phyloP scores from a whole-genome alignment of 208 protist species.

The Strigomonas oncopelti region DNA sequence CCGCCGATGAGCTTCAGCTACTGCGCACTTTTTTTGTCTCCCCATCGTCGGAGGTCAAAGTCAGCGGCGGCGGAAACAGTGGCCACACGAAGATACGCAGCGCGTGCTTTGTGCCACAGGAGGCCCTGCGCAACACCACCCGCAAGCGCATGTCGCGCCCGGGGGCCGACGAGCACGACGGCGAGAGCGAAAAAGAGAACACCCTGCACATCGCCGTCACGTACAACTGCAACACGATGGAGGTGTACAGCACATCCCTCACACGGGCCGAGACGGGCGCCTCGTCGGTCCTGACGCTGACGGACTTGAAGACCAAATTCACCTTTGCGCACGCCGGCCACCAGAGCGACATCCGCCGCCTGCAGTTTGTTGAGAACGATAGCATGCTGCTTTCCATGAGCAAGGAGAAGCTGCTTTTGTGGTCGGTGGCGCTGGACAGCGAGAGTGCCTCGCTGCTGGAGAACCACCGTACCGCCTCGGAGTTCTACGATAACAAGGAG shows the following conservation, averaged over 20 bases:
- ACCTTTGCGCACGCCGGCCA: slow-evolving; percentile 61
- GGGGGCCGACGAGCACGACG: background rate
- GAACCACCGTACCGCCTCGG: slow-evolving; percentile 24
- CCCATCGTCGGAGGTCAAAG: background rate
- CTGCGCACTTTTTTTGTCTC: slow-evolving; percentile 81
- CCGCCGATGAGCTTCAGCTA: slow-evolving; percentile 60
- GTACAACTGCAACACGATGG: slow-evolving; percentile 80
- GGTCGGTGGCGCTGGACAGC: slow-evolving; percentile 46
- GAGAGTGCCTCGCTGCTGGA: slow-evolving; percentile 31
- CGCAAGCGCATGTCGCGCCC: background rate
- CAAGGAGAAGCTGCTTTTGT: slow-evolving; percentile 78
- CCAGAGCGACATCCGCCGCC: slow-evolving; percentile 64
- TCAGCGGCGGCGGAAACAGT: background rate
- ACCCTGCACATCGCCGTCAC: slow-evolving; percentile 79
- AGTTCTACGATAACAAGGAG: slow-evolving; percentile 77
- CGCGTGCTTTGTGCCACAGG: slow-evolving; percentile 63
- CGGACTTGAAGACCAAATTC: slow-evolving; percentile 57
- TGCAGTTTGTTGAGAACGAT: slow-evolving; percentile 83
- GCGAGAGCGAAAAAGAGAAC: slow-evolving; percentile 8
- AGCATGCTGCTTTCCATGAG: slow-evolving; percentile 74
- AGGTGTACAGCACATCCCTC: slow-evolving; percentile 65
- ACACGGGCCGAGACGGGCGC: slow-evolving; percentile 40
- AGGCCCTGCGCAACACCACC: slow-evolving; percentile 10
- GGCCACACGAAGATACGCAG: slow-evolving; percentile 66
- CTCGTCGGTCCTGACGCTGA: slow-evolving; percentile 46